Conservation (phyloP, 2,329 filamentous ascomycete genomes). For the Fusarium albosuccineum region DNA sequence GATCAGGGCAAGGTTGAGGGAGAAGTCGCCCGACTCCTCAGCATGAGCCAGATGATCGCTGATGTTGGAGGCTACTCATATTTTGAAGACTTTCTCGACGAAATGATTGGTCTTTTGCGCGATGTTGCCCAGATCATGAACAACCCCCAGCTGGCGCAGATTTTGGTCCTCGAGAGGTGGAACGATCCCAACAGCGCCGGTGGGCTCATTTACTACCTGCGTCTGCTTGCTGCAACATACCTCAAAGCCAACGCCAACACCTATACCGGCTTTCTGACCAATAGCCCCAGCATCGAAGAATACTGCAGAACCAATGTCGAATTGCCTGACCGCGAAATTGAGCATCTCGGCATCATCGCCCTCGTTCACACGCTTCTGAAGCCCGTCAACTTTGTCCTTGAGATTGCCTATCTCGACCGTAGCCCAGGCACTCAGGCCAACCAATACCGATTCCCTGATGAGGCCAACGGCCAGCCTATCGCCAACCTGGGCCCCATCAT, state of each 20-base stretch:
- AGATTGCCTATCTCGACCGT: constrained; percentile 92
- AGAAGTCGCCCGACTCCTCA: constrained; percentile 79
- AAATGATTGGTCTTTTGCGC: constrained; percentile 76
- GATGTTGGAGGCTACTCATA: constrained; percentile 78
- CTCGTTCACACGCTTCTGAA: constrained; percentile 84
- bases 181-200: constrained; percentile 77
- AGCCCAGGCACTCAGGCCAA: constrained; percentile 84
- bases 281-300: constrained; percentile 70
- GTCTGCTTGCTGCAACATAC: constrained; percentile 86
- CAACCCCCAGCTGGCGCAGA: constrained; percentile 68
- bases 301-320: constrained; percentile 81
- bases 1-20: constrained; percentile 74
- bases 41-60: constrained; percentile 77
- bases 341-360: constrained; percentile 85
- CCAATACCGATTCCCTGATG: constrained; percentile 73
- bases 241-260: constrained; percentile 79
- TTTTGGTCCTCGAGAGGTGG: constrained; percentile 74
- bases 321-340: constrained; percentile 84
- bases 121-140: constrained; percentile 71
- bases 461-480: constrained; percentile 60
- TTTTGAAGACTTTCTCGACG: constrained; percentile 86
- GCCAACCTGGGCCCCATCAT: constrained; percentile 64
- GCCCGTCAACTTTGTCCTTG: constrained; percentile 81
- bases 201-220: constrained; percentile 85
- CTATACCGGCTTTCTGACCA: constrained; percentile 79